Conservation (phyloP, 495 filamentous ascomycete species). For the Hypoxylon fragiforme region DNA sequence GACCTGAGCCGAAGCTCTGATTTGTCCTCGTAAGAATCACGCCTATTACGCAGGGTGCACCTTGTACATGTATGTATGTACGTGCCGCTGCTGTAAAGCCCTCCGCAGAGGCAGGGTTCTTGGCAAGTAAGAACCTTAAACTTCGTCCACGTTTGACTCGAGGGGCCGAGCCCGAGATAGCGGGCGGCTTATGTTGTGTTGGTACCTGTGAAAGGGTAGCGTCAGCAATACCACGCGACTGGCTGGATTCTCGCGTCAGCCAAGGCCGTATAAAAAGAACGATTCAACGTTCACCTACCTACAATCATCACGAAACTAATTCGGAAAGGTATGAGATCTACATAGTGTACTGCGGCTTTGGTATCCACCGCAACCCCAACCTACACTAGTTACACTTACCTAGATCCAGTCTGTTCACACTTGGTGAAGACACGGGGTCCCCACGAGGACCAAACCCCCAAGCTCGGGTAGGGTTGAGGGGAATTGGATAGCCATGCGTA, state of each 20-base stretch:
- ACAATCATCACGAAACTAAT: too few relatives aligned
- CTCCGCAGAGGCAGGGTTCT: constrained; percentile 26
- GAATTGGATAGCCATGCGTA: not conserved
- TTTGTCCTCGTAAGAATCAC: constrained; percentile 14
- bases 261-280: constrained; percentile 6
- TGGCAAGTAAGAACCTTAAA: constrained; percentile 37
- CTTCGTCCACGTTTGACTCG: constrained; percentile 23
- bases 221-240: constrained; percentile 32
- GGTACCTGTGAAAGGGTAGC: constrained; percentile 26
- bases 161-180: constrained; percentile 24
- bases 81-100: constrained; percentile 30
- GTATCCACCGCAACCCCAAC: too few relatives aligned
- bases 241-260: constrained; percentile 36
- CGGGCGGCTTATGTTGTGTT: constrained; percentile 34
- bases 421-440: not conserved
- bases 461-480: not conserved
- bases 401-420: too few relatives aligned
- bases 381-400: too few relatives aligned
- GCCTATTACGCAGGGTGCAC: constrained; percentile 18
- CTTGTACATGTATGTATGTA: constrained; percentile 31
- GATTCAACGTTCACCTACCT: too few relatives aligned
- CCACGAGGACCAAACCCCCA: not conserved
- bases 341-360: too few relatives aligned
- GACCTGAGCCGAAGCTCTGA: constrained; percentile 23
- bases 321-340: too few relatives aligned